Percentiles rank a stretch among this genome's conserved stretches.
Evolutionary conservation across 768 basidiomycete species (phyloP).

Genomic region (Cyclocybe aegerita): DNA sequence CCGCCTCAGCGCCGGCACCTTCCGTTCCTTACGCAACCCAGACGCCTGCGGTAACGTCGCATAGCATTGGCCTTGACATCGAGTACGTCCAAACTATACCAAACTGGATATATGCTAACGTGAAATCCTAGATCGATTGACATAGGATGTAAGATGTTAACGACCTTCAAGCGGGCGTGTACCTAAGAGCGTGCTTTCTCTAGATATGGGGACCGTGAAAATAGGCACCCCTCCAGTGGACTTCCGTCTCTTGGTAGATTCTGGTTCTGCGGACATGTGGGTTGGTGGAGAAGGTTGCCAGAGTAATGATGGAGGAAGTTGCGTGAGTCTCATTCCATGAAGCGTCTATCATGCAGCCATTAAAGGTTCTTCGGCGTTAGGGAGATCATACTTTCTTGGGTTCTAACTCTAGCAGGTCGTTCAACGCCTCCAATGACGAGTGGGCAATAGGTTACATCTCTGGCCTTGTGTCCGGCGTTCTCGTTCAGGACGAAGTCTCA

Average conservation of each 20-base stretch:
- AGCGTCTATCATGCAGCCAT: background rate
- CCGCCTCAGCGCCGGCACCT: background rate
- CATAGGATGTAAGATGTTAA: background rate
- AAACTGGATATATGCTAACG: constrained; percentile 42
- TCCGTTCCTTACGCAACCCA: no score
- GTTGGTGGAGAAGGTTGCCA: constrained; percentile 47
- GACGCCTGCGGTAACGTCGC: background rate
- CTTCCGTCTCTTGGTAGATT: constrained; percentile 58
- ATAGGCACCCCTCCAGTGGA: constrained; percentile 47
- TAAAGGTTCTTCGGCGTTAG: constrained; percentile 16
- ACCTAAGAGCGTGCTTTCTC: background rate
- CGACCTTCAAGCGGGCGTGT: no score
- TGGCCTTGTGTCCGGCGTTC: constrained; percentile 56
- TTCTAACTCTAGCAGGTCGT: constrained; percentile 52
- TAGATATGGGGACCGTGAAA: constrained; percentile 29
- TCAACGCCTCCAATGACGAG: constrained; percentile 40
- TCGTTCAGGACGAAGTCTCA: constrained; percentile 55
- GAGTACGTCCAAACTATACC: constrained; percentile 22
- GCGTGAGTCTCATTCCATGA: constrained; percentile 20
- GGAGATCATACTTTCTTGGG: constrained; percentile 53
- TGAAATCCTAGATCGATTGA: constrained; percentile 11
- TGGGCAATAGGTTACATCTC: constrained; percentile 56
- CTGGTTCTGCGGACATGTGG: constrained; percentile 65
- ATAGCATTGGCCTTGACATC: background rate
- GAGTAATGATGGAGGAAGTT: constrained; percentile 26